Evolutionary conservation across 1,284 basidiomycete species (phyloP), one percentile per base, ranked within the genome.

Genomic region (Ustilago tritici): DNA sequence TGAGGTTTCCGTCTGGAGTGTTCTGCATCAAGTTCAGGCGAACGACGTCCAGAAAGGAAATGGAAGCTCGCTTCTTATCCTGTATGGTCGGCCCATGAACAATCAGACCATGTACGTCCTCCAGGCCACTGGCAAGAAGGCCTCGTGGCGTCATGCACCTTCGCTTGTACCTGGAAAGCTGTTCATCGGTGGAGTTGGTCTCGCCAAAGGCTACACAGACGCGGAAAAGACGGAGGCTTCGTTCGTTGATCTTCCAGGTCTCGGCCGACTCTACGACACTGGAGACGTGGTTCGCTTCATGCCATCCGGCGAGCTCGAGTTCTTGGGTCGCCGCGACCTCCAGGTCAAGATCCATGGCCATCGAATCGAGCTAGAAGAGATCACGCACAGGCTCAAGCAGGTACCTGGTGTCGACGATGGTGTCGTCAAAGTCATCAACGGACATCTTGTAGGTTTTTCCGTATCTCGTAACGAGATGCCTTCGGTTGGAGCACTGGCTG

Each of bases 391-490:
- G 14, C 40, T 43, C 40, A 43, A 43, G 10, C 1, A n/a, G 40
- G 14, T 43, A 43, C 14, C 40, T 43, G 40, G 40, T 17, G 40
- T 43, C 11, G 40, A 43, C 10, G 40, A 43, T 50, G 28, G 47
- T 50, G 19, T 50, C 47, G 40, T 43, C 40, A 43, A 43, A 43
- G 40, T 50, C 47, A 50, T 23, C 47, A 50, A 50, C 9, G 47
- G 23, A 23, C 47, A 50, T 28, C 28, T 32, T 50, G 19, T 50
- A 23, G 47, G 19, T 50, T 50, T 50, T 28, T 28, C 47, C 9
- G 47, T 50, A 7, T 12, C 40, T 43, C 40, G 12, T 17, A 43
- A 43, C 3, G 40, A 43, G 40, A 43, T 43, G 40, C 40, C 40
- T 43, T 1, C 40, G 14, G 40, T 43, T 43, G 40, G 2, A 43